Conservation (phyloP, 148 eudicot species). For the Dianthus caryophyllus region DNA sequence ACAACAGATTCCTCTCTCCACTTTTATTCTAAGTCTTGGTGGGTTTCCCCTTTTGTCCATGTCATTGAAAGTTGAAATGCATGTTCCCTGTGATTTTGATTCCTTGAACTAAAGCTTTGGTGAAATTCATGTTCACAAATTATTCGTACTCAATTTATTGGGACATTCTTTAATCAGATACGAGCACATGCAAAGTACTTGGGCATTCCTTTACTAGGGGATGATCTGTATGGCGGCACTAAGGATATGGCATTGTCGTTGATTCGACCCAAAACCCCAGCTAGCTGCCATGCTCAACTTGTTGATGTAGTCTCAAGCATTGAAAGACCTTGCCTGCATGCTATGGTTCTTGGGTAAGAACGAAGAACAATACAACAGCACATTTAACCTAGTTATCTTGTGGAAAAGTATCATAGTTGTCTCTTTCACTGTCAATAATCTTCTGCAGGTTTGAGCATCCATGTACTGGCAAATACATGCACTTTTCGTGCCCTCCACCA, state of each 20-base stretch:
- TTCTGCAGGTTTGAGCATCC: conserved; percentile 78
- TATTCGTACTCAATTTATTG: conserved; percentile 2
- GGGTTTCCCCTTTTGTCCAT: no score
- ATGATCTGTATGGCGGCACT: conserved; percentile 96
- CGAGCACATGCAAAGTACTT: conserved; percentile 92
- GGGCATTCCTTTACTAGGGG: conserved; percentile 82
- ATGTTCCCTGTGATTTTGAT: conserved; percentile 4
- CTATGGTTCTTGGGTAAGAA: conserved; percentile 83
- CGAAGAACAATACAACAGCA: conserved; percentile 12
- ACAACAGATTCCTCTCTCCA: no score
- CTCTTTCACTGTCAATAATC: not conserved
- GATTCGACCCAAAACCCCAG: conserved; percentile 56
- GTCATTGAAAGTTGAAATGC: not conserved
- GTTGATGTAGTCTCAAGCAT: conserved; percentile 47
- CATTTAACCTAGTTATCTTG: not conserved
- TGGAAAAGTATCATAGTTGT: not conserved
- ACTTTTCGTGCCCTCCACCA: conserved; percentile 78
- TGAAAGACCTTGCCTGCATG: conserved; percentile 93
- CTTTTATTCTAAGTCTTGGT: no score
- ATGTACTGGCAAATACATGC: conserved; percentile 51
- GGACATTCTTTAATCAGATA: conserved; percentile 38
- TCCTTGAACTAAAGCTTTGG: not conserved
- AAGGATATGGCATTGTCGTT: conserved; percentile 71
- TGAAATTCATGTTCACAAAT: not conserved
- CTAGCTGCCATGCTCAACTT: conserved; percentile 44